A percentile compares a stretch with the other conserved stretches of the same genome.
These are phyloP conservation scores for Fusarium annulatum DNA, from an alignment of 2,329 filamentous ascomycete species.

Conservation along the genomic window DNA sequence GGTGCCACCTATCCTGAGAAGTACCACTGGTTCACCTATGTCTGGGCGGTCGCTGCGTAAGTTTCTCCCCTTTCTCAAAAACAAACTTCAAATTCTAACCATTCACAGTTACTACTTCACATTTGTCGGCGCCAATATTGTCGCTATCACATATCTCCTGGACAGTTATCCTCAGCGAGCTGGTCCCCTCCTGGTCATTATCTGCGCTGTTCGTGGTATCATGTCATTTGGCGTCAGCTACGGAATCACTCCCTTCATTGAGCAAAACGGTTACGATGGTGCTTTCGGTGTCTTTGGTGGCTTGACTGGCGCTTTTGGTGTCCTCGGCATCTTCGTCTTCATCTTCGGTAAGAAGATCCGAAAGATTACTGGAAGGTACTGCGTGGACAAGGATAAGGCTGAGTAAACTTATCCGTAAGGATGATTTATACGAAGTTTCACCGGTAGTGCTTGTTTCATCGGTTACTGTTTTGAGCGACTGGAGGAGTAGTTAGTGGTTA, in stretches of 20 bases:
- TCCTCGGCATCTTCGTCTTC: slow-evolving; percentile 12
- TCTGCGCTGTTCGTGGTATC: slow-evolving; percentile 36
- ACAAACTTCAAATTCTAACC: not conserved
- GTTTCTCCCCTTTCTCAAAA: not conserved
- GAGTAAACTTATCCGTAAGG: not conserved
- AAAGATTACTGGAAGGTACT: not conserved
- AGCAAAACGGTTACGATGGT: slow-evolving; percentile 16
- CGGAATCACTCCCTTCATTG: slow-evolving; percentile 33
- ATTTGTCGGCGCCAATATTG: slow-evolving; percentile 36
- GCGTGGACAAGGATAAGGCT: slow-evolving; percentile 15
- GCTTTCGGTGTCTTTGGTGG: slow-evolving; percentile 13
- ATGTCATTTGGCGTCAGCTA: slow-evolving; percentile 39
- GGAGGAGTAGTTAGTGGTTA: not conserved
- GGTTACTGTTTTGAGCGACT: too few species aligned
- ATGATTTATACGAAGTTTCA: accelerated
- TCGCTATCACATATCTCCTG: slow-evolving; percentile 38
- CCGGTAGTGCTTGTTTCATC: too few species aligned
- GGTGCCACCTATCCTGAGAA: slow-evolving; percentile 6
- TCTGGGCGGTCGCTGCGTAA: slow-evolving; percentile 19
- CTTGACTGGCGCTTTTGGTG: slow-evolving; percentile 17
- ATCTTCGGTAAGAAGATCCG: slow-evolving; percentile 22
- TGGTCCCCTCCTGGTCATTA: slow-evolving; percentile 35
- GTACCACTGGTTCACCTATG: slow-evolving; percentile 24
- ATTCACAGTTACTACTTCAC: slow-evolving; percentile 4
- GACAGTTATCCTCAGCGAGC: slow-evolving; percentile 39